Base-by-base conservation (phyloP, 2,329 filamentous ascomycete species). In the Fusarium pininemorale region DNA sequence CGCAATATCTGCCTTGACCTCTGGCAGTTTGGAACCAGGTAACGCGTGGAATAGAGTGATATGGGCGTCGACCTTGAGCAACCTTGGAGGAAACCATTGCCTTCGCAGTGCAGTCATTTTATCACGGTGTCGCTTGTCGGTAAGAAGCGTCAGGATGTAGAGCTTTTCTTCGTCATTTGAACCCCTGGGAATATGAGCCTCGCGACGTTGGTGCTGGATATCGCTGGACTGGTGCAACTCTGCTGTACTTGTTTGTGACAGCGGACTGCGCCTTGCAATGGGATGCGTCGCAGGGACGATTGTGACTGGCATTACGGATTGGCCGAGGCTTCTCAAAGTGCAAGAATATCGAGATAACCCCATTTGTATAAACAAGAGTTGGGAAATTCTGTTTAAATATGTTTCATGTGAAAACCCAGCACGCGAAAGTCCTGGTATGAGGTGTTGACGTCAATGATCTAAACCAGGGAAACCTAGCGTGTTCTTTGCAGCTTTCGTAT, bases 21-120 rank as follows among this genome's bases (percentile, higher is more conserved):
- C 35, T 26, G 61, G 16, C 0, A 75, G 28, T 37, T 47, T 73
- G 7, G 72, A 75, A 3, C 65, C 72, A 8, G 72, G 72, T 15
- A 75, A 53, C 6, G 72, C 72, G 41, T 75, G 72, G 7, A 75
- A 75, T 6, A 75, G 47, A 7, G 72, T 75, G 38, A 75, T 22
- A 42, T 75, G 72, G 0, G 72, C 72, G 6, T 70, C 65, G 3
- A 75, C 72, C 24, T 73, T 75, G 32, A 75, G 66, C 2, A 75
- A 12, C 3, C 26, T 42, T 8, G 50, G 4, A 10, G 72, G 72
- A 26, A 75, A 75, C 72, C 72, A 75, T 14, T 67, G 65, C 20
- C 30, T 53, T 30, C 72, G 69, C 5, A 75, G 28, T 3, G 45
- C 56, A 15, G 61, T 63, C 72, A 75, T 73, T 15, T 18, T 9